Base-by-base conservation (phyloP, 1,284 basidiomycete genomes). In the Volvariella surrecta region DNA sequence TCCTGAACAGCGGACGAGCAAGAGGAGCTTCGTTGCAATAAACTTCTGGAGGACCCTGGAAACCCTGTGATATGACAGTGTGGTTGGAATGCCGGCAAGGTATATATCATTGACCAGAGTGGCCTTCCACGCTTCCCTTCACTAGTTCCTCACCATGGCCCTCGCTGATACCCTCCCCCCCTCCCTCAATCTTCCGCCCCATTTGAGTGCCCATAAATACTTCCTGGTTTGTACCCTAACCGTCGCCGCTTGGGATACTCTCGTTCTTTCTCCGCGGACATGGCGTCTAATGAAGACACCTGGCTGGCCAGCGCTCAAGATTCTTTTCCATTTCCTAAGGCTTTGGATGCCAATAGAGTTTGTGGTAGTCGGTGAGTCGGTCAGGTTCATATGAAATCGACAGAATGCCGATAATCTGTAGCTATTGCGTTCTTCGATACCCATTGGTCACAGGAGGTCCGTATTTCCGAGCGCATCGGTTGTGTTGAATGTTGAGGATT, bases 211-310 rank as follows among this genome's bases (percentile, higher is more conserved):
- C 0, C 86, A 89, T 69, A 88, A 89, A 61, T 89, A 89, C 55
- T 88, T 89, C 60, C 76, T 84, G 43, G 86, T 89, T 46, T 89
- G 86, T 66, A 86, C 86, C 0, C 73, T 89, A 47, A 89, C 86
- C 40, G 83, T 89, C 44, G 82, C 86, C 0, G 86, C 86, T 8
- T 89, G 86, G 86, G 86, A 89, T 54, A 80, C 85, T 24, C 76
- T 89, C 51, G 86, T 89, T 17, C 72, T 89, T 37, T 81, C 79
- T 4, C 86, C 86, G 0, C 66, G 86, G 40, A 79, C 80, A 43
- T 89, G 79, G 74, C 73, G 79, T 32, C 74, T 89, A 44, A 60
- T 79, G 51, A 76, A 73, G 55, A 67, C 70, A n/a, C 66, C 70
- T 35, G 77, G 76, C 52, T 89, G 86, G 86, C 85, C 86, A 0